phyloP scores from a whole-genome alignment of 1,284 basidiomycete genomes.

The Apiotrichum sp. region DNA sequence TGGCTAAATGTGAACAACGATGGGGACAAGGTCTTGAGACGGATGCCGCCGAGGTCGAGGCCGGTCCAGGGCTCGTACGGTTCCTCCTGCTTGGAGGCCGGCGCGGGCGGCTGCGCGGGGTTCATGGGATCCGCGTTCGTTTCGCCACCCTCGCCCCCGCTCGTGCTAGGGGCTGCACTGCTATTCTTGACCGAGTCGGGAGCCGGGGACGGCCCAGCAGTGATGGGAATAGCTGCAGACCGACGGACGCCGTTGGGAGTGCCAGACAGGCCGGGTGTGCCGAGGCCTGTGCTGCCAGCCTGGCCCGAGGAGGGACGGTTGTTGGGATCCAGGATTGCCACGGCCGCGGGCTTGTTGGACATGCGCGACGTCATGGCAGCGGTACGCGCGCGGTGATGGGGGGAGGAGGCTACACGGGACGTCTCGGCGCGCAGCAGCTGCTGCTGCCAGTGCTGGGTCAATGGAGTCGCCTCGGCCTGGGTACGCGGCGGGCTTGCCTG shows the following conservation, averaged over 20 bases:
- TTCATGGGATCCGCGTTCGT: conserved; percentile 31
- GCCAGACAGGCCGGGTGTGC: conserved; percentile 7
- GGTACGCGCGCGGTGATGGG: conserved; percentile 55
- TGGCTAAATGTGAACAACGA: conserved; percentile 86
- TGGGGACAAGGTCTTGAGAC: conserved; percentile 81
- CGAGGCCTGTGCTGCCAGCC: not conserved
- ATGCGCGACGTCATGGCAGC: conserved; percentile 54
- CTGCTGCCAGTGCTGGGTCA: conserved; percentile 46
- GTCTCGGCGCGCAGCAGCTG: conserved; percentile 45
- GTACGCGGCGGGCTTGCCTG: conserved; percentile 37
- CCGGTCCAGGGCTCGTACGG: conserved; percentile 65
- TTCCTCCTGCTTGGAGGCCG: conserved; percentile 33
- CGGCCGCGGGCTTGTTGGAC: conserved; percentile 48
- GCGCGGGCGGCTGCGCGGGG: conserved; percentile 28
- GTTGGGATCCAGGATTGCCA: conserved; percentile 49
- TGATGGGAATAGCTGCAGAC: conserved; percentile 17
- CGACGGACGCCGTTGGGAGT: conserved; percentile 44
- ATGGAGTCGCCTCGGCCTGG: conserved; percentile 27
- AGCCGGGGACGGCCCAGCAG: conserved; percentile 11
- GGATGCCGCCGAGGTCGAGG: conserved; percentile 92
- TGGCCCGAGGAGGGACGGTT: conserved; percentile 10
- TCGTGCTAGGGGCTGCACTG: conserved; percentile 1
- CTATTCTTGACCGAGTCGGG: conserved; percentile 3
- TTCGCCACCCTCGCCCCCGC: conserved; percentile 8
- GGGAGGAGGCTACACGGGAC: conserved; percentile 51